These are phyloP conservation scores for Colletotrichum lentis DNA, from an alignment of 2,329 filamentous ascomycete genomes.

Conservation along the genomic window DNA sequence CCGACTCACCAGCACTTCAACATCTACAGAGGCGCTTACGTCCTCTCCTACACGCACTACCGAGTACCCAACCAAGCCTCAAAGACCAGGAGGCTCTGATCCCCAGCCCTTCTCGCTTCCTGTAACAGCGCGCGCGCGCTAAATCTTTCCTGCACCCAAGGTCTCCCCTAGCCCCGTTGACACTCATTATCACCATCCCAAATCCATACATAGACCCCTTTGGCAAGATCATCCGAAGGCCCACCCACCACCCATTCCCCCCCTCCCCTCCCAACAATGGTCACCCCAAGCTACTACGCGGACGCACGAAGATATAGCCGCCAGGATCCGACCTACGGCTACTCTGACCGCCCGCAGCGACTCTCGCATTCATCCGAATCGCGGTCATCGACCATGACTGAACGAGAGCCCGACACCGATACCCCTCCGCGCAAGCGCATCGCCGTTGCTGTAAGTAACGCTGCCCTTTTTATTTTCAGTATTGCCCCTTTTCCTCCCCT, in stretches of 20 bases:
- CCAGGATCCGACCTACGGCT: constrained; percentile 49
- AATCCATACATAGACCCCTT: too few relatives aligned
- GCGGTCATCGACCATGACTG: constrained; percentile 51
- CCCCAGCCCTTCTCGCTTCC: constrained; percentile 31
- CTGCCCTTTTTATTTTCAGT: background rate
- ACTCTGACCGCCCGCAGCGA: constrained; percentile 49
- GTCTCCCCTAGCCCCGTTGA: background rate
- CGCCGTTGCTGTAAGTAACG: constrained; percentile 63
- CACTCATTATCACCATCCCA: background rate
- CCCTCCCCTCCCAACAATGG: constrained; percentile 47
- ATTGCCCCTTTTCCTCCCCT: background rate
- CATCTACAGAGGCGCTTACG: background rate
- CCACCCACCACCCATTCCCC: background rate
- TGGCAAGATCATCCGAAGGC: background rate
- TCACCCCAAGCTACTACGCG: constrained; percentile 52
- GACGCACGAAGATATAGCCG: constrained; percentile 54
- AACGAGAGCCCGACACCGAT: constrained; percentile 53
- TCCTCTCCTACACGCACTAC: background rate
- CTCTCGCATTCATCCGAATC: constrained; percentile 50
- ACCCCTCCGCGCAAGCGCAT: constrained; percentile 64
- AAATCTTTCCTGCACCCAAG: background rate
- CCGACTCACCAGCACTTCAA: background rate
- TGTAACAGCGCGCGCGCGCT: constrained; percentile 23
- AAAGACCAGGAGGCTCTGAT: background rate
- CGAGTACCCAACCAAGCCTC: background rate